Percentiles rank a stretch among this genome's conserved stretches.
Evolutionary conservation across 371 early-diverging fungal genomes (phyloP).

Genomic region (Paramicrosporidium saccamoebae): DNA sequence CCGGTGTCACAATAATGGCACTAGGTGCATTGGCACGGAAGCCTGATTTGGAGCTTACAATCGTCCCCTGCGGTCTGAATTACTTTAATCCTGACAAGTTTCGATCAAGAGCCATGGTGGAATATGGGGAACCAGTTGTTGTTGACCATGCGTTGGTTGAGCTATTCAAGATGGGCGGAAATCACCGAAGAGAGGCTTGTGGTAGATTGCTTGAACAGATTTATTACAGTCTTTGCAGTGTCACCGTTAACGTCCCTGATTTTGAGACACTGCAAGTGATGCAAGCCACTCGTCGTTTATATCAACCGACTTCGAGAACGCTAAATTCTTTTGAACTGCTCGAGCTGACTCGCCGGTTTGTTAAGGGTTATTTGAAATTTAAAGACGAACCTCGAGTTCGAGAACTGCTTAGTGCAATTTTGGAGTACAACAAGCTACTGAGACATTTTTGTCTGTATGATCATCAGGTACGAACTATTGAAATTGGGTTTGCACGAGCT

Average conservation of each 20-base stretch:
- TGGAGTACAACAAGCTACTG: slow-evolving; percentile 53
- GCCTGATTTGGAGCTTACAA: slow-evolving; percentile 51
- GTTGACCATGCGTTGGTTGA: slow-evolving; percentile 34
- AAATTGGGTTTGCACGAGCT: slow-evolving; percentile 24
- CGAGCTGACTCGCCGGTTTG: slow-evolving; percentile 59
- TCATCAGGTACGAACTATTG: slow-evolving; percentile 64
- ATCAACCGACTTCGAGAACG: slow-evolving; percentile 45
- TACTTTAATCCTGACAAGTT: slow-evolving; percentile 87
- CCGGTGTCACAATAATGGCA: slow-evolving; percentile 66
- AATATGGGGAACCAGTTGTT: slow-evolving; percentile 61
- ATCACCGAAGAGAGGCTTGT: slow-evolving; percentile 38
- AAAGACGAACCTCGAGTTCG: slow-evolving; percentile 42
- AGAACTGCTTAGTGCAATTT: slow-evolving; percentile 25
- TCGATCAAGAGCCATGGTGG: slow-evolving; percentile 75
- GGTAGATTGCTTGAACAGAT: slow-evolving; percentile 31
- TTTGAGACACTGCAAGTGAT: slow-evolving; percentile 57
- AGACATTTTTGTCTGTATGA: slow-evolving; percentile 69
- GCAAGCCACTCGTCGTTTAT: slow-evolving; percentile 76
- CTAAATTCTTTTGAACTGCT: slow-evolving; percentile 47
- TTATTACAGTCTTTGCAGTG: slow-evolving; percentile 30
- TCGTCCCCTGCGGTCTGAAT: slow-evolving; percentile 67
- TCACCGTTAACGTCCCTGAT: slow-evolving; percentile 74
- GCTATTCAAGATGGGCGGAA: slow-evolving; percentile 39
- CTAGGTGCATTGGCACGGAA: slow-evolving; percentile 67
- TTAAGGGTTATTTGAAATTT: slow-evolving; percentile 43